Evolutionary conservation across 371 early-diverging fungal genomes (phyloP).

Genomic region (Rhizopus arrhizus): DNA sequence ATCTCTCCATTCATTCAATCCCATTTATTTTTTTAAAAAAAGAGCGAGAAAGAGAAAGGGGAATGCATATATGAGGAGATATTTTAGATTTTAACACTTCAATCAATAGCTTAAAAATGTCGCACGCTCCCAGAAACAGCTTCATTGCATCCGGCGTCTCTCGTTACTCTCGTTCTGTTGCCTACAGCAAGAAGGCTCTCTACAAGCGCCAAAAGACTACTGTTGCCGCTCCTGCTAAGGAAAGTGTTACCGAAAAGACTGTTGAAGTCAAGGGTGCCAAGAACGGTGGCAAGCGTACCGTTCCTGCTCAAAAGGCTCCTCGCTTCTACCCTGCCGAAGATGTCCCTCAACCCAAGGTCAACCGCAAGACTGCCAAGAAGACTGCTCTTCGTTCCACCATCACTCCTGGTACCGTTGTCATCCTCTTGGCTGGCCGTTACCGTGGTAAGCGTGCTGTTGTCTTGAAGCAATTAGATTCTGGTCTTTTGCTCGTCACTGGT

Average conservation of each 20-base stretch:
- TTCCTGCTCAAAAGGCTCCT: conserved; percentile 74
- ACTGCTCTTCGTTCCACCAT: conserved; percentile 85
- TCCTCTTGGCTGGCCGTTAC: conserved; percentile 95
- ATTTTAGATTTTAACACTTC: neutral
- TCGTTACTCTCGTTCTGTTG: conserved; percentile 80
- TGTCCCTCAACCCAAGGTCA: conserved; percentile 73
- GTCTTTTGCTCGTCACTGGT: conserved; percentile 95
- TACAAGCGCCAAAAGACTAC: conserved; percentile 79
- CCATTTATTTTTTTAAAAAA: no score
- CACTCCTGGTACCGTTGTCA: conserved; percentile 97
- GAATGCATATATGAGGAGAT: neutral
- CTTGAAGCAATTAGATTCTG: conserved; percentile 94
- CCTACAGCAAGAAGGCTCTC: conserved; percentile 81
- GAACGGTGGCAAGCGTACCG: conserved; percentile 80
- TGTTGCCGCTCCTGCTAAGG: conserved; percentile 55
- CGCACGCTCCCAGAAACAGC: conserved; percentile 73
- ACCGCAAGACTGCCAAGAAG: conserved; percentile 80
- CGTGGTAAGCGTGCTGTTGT: conserved; percentile 98
- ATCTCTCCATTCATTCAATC: no score
- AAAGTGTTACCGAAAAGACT: conserved; percentile 67
- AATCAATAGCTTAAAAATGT: conserved; percentile 45
- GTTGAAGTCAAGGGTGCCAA: conserved; percentile 79
- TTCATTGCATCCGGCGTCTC: conserved; percentile 83
- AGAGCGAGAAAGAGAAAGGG: neutral
- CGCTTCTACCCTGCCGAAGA: conserved; percentile 90